These are phyloP conservation scores for Debaryomyces fabryi DNA, from an alignment of 1,139 yeast genomes.

Conservation along the genomic window DNA sequence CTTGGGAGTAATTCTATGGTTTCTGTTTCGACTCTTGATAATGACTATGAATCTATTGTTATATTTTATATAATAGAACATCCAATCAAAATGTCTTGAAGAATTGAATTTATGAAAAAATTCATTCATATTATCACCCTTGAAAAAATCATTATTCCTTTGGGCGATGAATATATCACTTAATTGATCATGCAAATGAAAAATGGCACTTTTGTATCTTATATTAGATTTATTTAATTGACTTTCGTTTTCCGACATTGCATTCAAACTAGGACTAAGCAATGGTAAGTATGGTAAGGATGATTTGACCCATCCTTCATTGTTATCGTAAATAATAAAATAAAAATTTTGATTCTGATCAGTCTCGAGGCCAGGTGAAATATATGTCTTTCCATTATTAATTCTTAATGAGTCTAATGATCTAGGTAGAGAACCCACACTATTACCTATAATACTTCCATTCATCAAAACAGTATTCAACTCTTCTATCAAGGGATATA, in stretches of 20 bases:
- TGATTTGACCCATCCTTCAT: slow-evolving; percentile 31
- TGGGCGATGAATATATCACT: slow-evolving; percentile 35
- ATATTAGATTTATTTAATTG: neutral
- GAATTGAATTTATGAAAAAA: slow-evolving; percentile 48
- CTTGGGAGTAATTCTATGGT: slow-evolving; percentile 21
- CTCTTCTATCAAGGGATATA: slow-evolving; percentile 31
- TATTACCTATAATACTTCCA: slow-evolving; percentile 26
- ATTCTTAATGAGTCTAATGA: slow-evolving; percentile 23
- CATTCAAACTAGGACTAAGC: slow-evolving; percentile 6
- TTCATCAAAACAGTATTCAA: slow-evolving; percentile 19
- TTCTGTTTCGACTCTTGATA: slow-evolving; percentile 34
- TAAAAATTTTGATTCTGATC: slow-evolving; percentile 42
- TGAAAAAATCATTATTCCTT: slow-evolving; percentile 27
- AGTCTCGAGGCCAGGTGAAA: slow-evolving; percentile 4
- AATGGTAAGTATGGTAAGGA: slow-evolving; percentile 44
- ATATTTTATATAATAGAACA: slow-evolving; percentile 43
- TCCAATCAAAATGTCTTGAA: slow-evolving; percentile 45
- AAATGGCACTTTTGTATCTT: slow-evolving; percentile 33
- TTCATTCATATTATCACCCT: slow-evolving; percentile 28
- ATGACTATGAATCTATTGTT: slow-evolving; percentile 36
- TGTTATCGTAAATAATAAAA: slow-evolving; percentile 36
- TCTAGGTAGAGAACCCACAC: slow-evolving; percentile 35
- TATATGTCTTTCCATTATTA: neutral
- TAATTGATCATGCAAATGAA: slow-evolving; percentile 45
- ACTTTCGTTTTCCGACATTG: neutral